Evolutionary conservation across 164 flowering plant species (phyloP).

Genomic region (Santalum album): DNA sequence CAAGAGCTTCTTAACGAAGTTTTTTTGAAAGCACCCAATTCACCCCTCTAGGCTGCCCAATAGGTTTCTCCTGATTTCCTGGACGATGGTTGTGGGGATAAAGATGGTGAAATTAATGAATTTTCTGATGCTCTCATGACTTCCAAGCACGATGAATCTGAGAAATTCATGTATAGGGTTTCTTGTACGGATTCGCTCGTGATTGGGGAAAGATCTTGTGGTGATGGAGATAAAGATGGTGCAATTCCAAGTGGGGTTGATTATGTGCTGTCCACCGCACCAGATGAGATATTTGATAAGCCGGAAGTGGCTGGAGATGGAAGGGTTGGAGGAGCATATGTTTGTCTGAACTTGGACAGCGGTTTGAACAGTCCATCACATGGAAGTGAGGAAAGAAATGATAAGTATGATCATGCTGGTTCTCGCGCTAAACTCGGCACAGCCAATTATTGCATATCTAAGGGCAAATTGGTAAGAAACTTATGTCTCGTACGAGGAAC

Average conservation of each 20-base stretch:
- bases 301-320: background rate
- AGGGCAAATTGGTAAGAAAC: slow-evolving; percentile 7
- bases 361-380: slow-evolving; percentile 2
- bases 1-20: no score
- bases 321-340: background rate
- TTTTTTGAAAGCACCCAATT: no score
- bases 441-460: background rate
- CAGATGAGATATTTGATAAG: slow-evolving; percentile 18
- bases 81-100: no score
- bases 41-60: no score
- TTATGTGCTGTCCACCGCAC: slow-evolving; percentile 24
- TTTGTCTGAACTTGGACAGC: background rate
- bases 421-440: background rate
- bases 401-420: background rate
- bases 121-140: no score
- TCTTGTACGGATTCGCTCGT: no score
- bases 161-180: no score
- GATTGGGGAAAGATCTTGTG: no score
- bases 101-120: no score
- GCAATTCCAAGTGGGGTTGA: slow-evolving; percentile 6
- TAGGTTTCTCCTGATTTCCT: no score
- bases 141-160: no score
- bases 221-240: no score
- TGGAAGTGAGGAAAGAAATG: background rate
- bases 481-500: background rate